These are phyloP conservation scores for Curvularia verruculosa DNA, from an alignment of 2,329 filamentous ascomycete species.

Conservation along the genomic window DNA sequence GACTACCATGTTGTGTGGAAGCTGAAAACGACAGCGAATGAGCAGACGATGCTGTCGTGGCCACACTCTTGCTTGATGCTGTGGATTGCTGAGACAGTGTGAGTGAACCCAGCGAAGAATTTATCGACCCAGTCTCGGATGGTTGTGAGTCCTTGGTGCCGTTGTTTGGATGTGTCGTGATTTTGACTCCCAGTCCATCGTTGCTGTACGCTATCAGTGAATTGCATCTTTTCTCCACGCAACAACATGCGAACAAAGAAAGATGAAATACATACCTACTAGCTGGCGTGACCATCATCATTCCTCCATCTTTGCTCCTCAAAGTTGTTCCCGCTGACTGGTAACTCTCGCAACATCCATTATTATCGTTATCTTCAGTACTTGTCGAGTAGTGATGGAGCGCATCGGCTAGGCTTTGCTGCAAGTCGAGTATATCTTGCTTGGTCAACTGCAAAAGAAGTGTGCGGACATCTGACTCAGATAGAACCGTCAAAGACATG, in stretches of 20 bases:
- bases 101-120: slow-evolving; percentile 42
- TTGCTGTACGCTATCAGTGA: slow-evolving; percentile 48
- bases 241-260: neutral
- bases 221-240: neutral
- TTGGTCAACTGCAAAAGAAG: slow-evolving; percentile 62
- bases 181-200: slow-evolving; percentile 67
- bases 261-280: slow-evolving; percentile 40
- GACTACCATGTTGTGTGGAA: slow-evolving; percentile 58
- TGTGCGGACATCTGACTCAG: slow-evolving; percentile 61
- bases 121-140: slow-evolving; percentile 37
- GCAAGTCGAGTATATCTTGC: slow-evolving; percentile 64
- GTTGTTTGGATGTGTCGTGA: slow-evolving; percentile 61
- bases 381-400: slow-evolving; percentile 70
- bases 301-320: slow-evolving; percentile 65
- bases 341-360: slow-evolving; percentile 63
- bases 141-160: slow-evolving; percentile 26
- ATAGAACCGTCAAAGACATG: slow-evolving; percentile 67
- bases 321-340: slow-evolving; percentile 68
- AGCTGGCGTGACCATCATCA: slow-evolving; percentile 71
- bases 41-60: slow-evolving; percentile 29
- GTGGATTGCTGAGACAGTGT: slow-evolving; percentile 32
- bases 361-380: slow-evolving; percentile 59
- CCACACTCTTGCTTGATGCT: slow-evolving; percentile 30
- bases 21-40: slow-evolving; percentile 32
- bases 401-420: slow-evolving; percentile 63